Evolutionary conservation across 1,139 yeast genomes (phyloP).

Genomic region (Taiozyma onychis): DNA sequence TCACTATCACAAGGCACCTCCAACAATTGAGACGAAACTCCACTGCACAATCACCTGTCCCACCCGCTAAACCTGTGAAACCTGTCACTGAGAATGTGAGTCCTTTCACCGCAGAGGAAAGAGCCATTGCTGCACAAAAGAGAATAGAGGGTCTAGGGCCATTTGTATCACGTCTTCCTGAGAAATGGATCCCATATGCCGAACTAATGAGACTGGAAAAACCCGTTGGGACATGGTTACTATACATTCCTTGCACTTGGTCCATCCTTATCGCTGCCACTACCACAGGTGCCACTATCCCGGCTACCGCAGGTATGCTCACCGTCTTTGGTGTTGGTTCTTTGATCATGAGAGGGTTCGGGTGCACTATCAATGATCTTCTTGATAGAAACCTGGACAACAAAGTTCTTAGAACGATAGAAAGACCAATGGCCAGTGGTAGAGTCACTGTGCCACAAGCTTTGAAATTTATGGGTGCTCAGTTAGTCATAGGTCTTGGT

Average conservation of each 20-base stretch:
- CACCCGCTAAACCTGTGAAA: neutral
- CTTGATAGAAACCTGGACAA: conserved; percentile 78
- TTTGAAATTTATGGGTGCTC: conserved; percentile 64
- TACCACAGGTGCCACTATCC: conserved; percentile 59
- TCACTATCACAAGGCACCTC: neutral
- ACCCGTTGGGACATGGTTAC: conserved; percentile 87
- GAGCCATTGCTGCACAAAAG: conserved; percentile 49
- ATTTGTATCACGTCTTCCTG: conserved; percentile 59
- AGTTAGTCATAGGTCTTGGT: conserved; percentile 65
- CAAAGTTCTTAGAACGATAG: conserved; percentile 81
- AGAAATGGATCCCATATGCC: conserved; percentile 78
- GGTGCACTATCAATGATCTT: conserved; percentile 91
- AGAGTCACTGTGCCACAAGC: conserved; percentile 73
- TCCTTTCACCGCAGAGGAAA: conserved; percentile 39
- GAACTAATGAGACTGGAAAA: conserved; percentile 88
- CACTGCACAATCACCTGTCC: neutral
- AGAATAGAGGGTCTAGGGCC: conserved; percentile 56
- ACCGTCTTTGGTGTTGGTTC: conserved; percentile 79
- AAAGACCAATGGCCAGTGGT: conserved; percentile 88
- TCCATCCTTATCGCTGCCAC: conserved; percentile 68
- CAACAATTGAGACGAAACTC: neutral
- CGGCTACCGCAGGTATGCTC: conserved; percentile 53
- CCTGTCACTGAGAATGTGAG: neutral
- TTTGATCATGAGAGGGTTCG: conserved; percentile 93
- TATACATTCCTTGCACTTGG: conserved; percentile 71